Evolutionary conservation across 495 filamentous ascomycete genomes (phyloP), one percentile per base, ranked within the genome.

Genomic region (Durotheca rogersii): DNA sequence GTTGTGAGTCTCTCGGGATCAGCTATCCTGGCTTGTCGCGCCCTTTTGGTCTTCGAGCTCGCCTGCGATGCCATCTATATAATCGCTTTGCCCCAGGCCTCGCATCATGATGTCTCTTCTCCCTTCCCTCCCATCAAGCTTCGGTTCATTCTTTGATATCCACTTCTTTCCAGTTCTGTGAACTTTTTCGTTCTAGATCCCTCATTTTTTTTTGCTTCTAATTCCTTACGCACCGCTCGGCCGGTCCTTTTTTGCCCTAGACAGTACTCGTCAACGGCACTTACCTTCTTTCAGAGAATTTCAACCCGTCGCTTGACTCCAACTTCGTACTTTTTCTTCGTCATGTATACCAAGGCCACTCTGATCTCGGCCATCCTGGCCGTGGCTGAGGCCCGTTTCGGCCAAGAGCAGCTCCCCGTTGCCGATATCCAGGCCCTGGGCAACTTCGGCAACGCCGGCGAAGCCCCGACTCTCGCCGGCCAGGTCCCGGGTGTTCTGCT

Each of bases 401-500:
- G 72, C 18, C 72, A 80, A 62, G 80, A 83, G 54, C 70, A 76
- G 19, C 18, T 58, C 6, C 70, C 77, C 15, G 72, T 74, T 38
- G 45, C 36, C 9, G 61, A 62, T 41, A 74, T 83, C 49, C 41
- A 56, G 31, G 71, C 66, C 23, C 69, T 81, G 29, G 65, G 67
- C 33, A 61, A 62, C 41, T 75, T 76, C 42, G 80, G 78, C 17
- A 58, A 67, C 19, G 67, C 79, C 1, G 80, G 79, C 10, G 61
- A 70, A 40, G 80, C 80, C 20, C 70, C 71, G 16, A 83, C 81
- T 30, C 73, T 84, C 14, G 74, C 74, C 31, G 78, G 78, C 21
- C 39, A 60, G 23, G 71, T 74, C n/a, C 74, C 79, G 19, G 70
- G 73, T 44, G 73, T 77, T 7, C 63, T 83, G 7, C 73, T 83